Evolutionary conservation across 2,329 filamentous ascomycete species (phyloP).

Genomic region (Fusarium sp.): DNA sequence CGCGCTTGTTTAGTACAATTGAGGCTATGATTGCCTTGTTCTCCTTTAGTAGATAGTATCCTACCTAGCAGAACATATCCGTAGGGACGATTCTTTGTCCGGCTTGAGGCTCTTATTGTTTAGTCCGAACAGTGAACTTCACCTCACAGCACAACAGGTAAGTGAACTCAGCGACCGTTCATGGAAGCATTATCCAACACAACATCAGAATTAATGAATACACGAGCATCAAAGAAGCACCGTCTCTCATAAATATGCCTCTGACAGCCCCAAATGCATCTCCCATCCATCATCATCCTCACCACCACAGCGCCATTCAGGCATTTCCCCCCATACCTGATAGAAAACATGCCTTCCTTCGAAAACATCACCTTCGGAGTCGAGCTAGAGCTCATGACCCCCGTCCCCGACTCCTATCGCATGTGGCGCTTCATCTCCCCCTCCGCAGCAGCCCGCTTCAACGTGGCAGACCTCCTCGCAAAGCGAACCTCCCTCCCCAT

Average conservation of each 20-base stretch:
- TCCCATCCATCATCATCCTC: background rate
- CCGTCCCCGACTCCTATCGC: background rate
- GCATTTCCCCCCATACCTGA: background rate
- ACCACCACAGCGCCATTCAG: background rate
- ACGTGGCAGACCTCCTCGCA: conserved; percentile 2
- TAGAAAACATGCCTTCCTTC: background rate
- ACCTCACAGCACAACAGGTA: background rate
- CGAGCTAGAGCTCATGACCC: conserved; percentile 38
- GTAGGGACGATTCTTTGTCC: background rate
- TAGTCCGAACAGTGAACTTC: too few relatives aligned
- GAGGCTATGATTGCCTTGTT: background rate
- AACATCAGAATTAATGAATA: background rate
- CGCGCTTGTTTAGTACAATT: background rate
- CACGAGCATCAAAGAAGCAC: background rate
- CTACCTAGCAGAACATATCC: fast-evolving
- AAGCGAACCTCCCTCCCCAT: background rate
- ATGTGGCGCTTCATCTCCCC: background rate
- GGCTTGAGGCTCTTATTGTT: background rate
- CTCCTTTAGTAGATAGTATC: fast-evolving
- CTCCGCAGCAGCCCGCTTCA: background rate
- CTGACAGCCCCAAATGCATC: background rate
- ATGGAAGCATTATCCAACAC: background rate
- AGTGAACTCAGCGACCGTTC: background rate
- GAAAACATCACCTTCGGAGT: conserved; percentile 30
- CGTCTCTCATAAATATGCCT: background rate